phyloP scores from a whole-genome alignment of 2,329 filamentous ascomycete species.

The Penicillium sp. region DNA sequence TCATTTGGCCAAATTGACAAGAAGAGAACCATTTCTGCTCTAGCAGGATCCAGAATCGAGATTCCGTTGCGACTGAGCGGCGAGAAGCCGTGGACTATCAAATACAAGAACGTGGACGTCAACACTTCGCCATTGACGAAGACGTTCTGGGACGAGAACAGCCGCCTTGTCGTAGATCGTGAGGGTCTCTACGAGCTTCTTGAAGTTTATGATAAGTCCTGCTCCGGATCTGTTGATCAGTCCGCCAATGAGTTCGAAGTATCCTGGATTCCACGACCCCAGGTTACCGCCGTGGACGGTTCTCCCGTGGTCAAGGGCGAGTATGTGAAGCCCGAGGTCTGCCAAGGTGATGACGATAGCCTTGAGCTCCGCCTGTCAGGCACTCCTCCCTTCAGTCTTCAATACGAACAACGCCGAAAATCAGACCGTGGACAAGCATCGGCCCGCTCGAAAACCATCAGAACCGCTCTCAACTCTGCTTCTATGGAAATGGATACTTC shows the following conservation, averaged over 20 bases:
- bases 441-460: conserved; percentile 69
- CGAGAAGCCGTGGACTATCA: conserved; percentile 78
- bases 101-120: conserved; percentile 69
- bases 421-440: conserved; percentile 66
- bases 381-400: conserved; percentile 77
- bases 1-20: conserved; percentile 85
- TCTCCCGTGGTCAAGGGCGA: conserved; percentile 53
- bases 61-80: conserved; percentile 85
- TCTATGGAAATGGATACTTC: conserved; percentile 83
- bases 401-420: conserved; percentile 78
- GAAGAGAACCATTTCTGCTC: conserved; percentile 69
- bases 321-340: conserved; percentile 78
- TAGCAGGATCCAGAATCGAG: conserved; percentile 73
- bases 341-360: conserved; percentile 90
- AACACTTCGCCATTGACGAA: conserved; percentile 53
- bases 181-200: conserved; percentile 79
- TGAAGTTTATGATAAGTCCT: conserved; percentile 75
- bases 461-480: conserved; percentile 73
- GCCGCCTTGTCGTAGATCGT: conserved; percentile 64
- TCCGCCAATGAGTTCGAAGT: conserved; percentile 75
- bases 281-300: conserved; percentile 60
- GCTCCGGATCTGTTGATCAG: conserved; percentile 77
- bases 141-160: conserved; percentile 61
- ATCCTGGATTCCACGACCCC: conserved; percentile 80
- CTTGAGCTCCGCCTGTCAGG: conserved; percentile 80